Conservation (phyloP, 2,329 filamentous ascomycete genomes). For the Curvularia hawaiiensis region DNA sequence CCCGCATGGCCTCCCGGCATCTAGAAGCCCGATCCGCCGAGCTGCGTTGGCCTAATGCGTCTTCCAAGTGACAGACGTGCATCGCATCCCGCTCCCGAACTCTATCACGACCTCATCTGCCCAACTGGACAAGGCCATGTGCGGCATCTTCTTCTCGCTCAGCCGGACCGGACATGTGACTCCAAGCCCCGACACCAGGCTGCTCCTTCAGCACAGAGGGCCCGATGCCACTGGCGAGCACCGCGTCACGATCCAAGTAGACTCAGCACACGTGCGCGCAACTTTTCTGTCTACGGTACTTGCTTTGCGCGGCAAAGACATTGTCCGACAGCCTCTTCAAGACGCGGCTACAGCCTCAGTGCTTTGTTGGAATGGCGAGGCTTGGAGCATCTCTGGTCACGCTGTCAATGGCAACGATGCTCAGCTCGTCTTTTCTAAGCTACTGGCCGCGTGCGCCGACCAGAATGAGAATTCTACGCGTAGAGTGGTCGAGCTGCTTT, state of each 20-base stretch:
- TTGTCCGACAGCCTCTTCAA: constrained; percentile 75
- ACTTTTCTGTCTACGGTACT: constrained; percentile 86
- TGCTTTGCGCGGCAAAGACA: constrained; percentile 77
- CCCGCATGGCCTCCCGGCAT: constrained; percentile 29
- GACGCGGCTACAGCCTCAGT: constrained; percentile 63
- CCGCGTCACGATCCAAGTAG: constrained; percentile 19
- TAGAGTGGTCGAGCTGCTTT: constrained; percentile 31
- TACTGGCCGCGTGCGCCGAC: constrained; percentile 49
- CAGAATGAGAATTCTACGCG: constrained; percentile 8
- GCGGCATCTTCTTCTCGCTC: constrained; percentile 60
- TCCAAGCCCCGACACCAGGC: constrained; percentile 31
- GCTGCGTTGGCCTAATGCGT: constrained; percentile 10
- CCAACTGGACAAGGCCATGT: constrained; percentile 32
- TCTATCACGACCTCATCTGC: constrained; percentile 13
- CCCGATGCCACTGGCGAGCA: constrained; percentile 36
- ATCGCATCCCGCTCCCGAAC: constrained; percentile 16
- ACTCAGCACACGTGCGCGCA: constrained; percentile 39
- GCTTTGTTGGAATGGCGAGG: constrained; percentile 97
- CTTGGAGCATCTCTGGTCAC: constrained; percentile 73
- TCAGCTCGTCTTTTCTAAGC: constrained; percentile 65
- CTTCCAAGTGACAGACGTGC: constrained; percentile 5
- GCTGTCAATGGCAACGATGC: constrained; percentile 79
- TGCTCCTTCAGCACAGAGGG: constrained; percentile 40
- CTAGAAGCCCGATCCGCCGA: constrained; percentile 28
- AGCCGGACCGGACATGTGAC: constrained; percentile 33